These are phyloP conservation scores for Trametes polyzona DNA, from an alignment of 1,284 basidiomycete species.

Conservation along the genomic window DNA sequence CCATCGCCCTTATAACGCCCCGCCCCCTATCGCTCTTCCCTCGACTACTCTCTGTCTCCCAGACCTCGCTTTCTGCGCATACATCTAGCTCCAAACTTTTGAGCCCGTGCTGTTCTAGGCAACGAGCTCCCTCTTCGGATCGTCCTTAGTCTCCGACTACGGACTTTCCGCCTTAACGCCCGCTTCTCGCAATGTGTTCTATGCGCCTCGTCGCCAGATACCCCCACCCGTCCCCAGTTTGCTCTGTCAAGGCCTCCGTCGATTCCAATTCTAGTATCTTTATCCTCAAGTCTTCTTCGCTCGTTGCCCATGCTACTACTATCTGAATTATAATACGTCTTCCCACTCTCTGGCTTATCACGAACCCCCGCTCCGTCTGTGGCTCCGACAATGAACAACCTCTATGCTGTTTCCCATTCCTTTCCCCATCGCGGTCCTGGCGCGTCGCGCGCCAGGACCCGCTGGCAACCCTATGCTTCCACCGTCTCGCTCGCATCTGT, in stretches of 20 bases:
- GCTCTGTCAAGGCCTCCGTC: slow-evolving; percentile 5
- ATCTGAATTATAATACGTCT: slow-evolving; percentile 29
- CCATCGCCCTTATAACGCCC: slow-evolving; percentile 32
- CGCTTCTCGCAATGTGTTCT: slow-evolving; percentile 32
- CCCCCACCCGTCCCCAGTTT: slow-evolving; percentile 28
- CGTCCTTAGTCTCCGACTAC: slow-evolving; percentile 40
- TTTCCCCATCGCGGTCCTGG: slow-evolving; percentile 70
- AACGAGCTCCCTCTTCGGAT: slow-evolving; percentile 33
- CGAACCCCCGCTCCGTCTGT: slow-evolving; percentile 30
- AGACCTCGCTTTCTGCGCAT: not conserved
- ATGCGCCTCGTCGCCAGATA: slow-evolving; percentile 24
- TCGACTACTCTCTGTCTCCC: slow-evolving; percentile 2
- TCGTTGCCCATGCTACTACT: slow-evolving; percentile 32
- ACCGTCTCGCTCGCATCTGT: slow-evolving; percentile 36
- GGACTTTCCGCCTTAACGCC: slow-evolving; percentile 32
- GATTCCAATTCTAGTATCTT: slow-evolving; percentile 24
- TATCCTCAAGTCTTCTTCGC: slow-evolving; percentile 28
- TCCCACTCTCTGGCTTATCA: slow-evolving; percentile 17
- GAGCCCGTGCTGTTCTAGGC: slow-evolving; percentile 31
- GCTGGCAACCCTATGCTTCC: slow-evolving; percentile 75
- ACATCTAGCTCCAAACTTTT: not conserved
- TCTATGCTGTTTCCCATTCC: slow-evolving; percentile 64
- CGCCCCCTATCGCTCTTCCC: slow-evolving; percentile 15
- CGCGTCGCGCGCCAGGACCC: slow-evolving; percentile 63
- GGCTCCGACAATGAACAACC: slow-evolving; percentile 30